Evolutionary conservation across 2,329 filamentous ascomycete genomes (phyloP).

Genomic region (Fusarium kyushuense): DNA sequence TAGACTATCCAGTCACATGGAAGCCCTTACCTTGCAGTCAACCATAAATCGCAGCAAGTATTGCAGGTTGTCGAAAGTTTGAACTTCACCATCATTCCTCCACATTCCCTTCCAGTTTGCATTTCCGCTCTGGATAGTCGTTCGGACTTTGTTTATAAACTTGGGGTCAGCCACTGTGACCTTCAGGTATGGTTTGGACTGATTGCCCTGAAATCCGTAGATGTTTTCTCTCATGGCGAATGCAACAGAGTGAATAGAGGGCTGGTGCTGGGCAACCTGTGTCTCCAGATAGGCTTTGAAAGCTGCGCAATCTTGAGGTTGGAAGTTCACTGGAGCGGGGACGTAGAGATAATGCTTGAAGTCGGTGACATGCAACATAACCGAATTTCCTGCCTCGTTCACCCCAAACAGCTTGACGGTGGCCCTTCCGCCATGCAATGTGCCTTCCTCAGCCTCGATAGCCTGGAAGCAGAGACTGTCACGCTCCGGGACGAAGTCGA

Average conservation of each 20-base stretch:
- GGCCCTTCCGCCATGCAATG: conserved; percentile 77
- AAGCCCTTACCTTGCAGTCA: conserved; percentile 79
- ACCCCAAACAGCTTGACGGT: conserved; percentile 95
- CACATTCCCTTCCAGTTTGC: conserved; percentile 94
- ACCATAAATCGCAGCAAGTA: conserved; percentile 98
- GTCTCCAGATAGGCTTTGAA: conserved; percentile 86
- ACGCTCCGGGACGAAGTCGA: conserved; percentile 65
- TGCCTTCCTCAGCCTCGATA: conserved; percentile 94
- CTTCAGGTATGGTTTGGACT: conserved; percentile 91
- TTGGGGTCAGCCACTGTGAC: conserved; percentile 93
- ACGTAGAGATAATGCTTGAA: conserved; percentile 98
- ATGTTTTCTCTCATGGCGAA: conserved; percentile 90
- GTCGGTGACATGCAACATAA: conserved; percentile 92
- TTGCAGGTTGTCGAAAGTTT: conserved; percentile 96
- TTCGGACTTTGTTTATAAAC: conserved; percentile 80
- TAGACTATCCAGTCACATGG: too few relatives aligned
- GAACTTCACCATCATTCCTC: conserved; percentile 77
- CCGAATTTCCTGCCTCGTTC: conserved; percentile 85
- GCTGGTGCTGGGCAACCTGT: conserved; percentile 78
- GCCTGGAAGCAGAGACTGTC: conserved; percentile 91
- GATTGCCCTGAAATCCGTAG: conserved; percentile 93
- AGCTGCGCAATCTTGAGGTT: conserved; percentile 78
- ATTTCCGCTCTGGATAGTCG: conserved; percentile 77
- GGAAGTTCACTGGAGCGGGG: conserved; percentile 85
- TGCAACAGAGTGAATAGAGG: conserved; percentile 82